Percentiles rank a stretch among this genome's conserved stretches.
Conservation (phyloP, 148 eudicot genomes). For the Arctostaphylos glauca region DNA sequence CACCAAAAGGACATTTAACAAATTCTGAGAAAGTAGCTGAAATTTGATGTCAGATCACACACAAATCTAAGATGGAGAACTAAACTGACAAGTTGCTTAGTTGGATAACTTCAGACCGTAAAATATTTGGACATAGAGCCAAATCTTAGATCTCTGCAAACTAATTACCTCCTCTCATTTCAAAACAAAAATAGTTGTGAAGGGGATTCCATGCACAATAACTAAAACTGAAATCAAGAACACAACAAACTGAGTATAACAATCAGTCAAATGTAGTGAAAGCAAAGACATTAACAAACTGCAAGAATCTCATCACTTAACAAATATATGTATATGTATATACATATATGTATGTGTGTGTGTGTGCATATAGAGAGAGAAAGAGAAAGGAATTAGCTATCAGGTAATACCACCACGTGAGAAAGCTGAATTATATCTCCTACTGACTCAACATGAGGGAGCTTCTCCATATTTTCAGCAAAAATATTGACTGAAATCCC, state of each 20-base stretch:
- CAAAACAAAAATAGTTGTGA: not conserved
- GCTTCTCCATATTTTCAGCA: constrained; percentile 57
- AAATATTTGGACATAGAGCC: not conserved
- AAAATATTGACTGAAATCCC: constrained; percentile 66
- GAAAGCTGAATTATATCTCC: constrained; percentile 71
- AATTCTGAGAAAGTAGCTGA: not conserved
- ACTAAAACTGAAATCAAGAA: not conserved
- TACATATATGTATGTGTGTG: not conserved
- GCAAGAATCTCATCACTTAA: not conserved
- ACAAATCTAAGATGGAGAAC: not conserved
- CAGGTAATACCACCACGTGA: constrained; percentile 44
- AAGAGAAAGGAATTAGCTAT: not conserved
- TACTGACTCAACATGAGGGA: constrained; percentile 54
- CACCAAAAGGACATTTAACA: not conserved
- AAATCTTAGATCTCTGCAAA: not conserved
- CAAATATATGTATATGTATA: not conserved
- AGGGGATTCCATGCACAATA: not conserved
- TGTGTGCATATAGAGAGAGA: not conserved
- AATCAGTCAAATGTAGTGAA: not conserved
- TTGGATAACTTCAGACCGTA: not conserved
- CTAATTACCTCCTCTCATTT: not conserved
- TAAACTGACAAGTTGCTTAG: not conserved
- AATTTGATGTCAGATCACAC: not conserved
- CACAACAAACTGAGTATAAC: not conserved
- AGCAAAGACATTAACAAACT: not conserved